Evolutionary conservation across 1,284 basidiomycete genomes (phyloP), one percentile per base, ranked within the genome.

Genomic region (Cryptococcus sp.): DNA sequence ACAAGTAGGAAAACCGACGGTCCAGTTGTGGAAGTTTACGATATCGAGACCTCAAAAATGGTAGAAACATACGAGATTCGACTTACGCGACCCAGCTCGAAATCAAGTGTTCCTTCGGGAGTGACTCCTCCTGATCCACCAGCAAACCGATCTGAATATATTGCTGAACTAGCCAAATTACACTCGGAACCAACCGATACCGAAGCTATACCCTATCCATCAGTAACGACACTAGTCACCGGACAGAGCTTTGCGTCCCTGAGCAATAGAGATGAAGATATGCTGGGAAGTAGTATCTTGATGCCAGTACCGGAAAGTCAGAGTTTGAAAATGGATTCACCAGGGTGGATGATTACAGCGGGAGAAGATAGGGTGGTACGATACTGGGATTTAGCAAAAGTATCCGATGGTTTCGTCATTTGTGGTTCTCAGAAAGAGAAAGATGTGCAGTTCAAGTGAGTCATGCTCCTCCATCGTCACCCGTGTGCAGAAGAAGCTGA

Each of bases 1-100:
- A 77, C 53, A 4, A 53, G 50, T 11, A 33, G 58, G 35, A 35
- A 58, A 4, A 3, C 45, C 38, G 57, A 61, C 46, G 49, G 47
- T 4, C 67, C 71, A 3, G 49, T 74, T 2, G 68, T 78, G 5
- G 68, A 74, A 47, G 69, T 72, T 4, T 74, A 73, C 60, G 76
- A 78, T 57, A 70, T 79, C 41, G 75, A 74, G 50, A 72, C 71
- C 0, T 74, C 71, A 2, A 67, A 73, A 35, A 58, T 79, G 8
- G 74, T 80, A n/a, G 76, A 79, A 54, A 58, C 63, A 6, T 75
- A 63, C 58, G 68, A 75, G 49, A 56, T 63, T 0, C 66, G 73
- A 15, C 45, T 57, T 4, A 64, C 62, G 1, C 53, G 69, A 15
- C 68, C 66, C 1, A 53, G 50, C 35, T 59, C 54, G 3, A 58